Evolutionary conservation across 2,329 filamentous ascomycete species (phyloP).

Genomic region (Phialophora macrospora): DNA sequence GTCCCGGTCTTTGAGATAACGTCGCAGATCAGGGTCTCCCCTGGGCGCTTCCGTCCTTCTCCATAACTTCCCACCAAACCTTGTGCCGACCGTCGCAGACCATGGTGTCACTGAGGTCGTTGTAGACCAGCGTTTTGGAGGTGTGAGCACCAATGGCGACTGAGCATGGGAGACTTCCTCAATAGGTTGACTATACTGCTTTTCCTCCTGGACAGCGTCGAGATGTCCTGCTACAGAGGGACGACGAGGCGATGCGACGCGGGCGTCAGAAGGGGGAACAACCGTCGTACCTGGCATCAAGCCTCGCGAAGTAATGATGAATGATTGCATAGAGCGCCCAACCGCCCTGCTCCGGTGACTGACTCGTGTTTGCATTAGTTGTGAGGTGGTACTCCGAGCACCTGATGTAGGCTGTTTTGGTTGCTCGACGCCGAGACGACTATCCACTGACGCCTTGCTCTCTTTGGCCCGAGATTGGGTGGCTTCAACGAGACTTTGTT

Average conservation of each 20-base stretch:
- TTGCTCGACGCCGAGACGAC: neutral
- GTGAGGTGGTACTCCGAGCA: neutral
- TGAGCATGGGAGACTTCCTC: neutral
- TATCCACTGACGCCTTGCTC: neutral
- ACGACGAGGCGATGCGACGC: neutral
- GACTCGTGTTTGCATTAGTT: neutral
- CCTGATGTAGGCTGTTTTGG: neutral
- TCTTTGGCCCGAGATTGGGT: neutral
- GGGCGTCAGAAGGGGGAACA: neutral
- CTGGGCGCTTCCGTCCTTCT: neutral
- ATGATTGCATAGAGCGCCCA: neutral
- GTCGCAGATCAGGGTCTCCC: slow-evolving; percentile 1
- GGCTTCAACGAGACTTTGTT: neutral
- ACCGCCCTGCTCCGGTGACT: neutral
- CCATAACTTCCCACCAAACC: neutral
- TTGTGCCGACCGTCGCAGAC: neutral
- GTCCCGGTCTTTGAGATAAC: slow-evolving; percentile 30
- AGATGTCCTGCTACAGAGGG: neutral
- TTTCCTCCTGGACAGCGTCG: neutral
- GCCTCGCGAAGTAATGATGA: neutral
- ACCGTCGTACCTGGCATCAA: neutral
- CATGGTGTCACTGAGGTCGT: neutral
- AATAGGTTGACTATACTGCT: neutral
- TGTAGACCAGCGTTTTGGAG: neutral
- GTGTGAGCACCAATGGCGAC: neutral